phyloP scores from a whole-genome alignment of 805 yeast genomes.

The Isabelozyma gotoi region DNA sequence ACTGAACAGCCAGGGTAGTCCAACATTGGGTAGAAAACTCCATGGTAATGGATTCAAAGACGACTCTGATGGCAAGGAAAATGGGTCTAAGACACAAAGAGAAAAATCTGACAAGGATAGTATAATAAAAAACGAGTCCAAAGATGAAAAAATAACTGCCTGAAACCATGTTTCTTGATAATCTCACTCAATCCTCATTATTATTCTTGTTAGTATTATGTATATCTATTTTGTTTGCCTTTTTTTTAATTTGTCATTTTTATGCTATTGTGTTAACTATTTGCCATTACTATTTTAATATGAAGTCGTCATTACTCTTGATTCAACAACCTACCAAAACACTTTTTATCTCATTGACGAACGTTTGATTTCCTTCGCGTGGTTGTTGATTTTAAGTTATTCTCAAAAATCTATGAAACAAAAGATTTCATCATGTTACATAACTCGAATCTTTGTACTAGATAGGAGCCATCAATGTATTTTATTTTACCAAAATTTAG shows the following conservation, averaged over 20 bases:
- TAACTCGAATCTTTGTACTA: not conserved
- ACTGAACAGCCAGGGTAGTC: slow-evolving; percentile 38
- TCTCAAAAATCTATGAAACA: not conserved
- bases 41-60: not conserved
- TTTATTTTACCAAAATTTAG: not conserved
- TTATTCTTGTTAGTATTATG: not conserved
- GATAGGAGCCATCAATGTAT: not conserved
- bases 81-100: slow-evolving; percentile 5
- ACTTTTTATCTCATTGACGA: too few species aligned
- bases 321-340: too few species aligned
- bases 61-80: slow-evolving; percentile 5
- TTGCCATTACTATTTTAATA: not conserved
- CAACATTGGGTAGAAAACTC: slow-evolving; percentile 33
- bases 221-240: not conserved
- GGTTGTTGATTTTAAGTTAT: too few species aligned
- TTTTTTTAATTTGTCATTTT: not conserved
- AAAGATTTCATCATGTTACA: not conserved
- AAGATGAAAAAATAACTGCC: slow-evolving; percentile 4
- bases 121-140: slow-evolving; percentile 1
- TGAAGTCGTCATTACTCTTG: too few species aligned
- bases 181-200: not conserved
- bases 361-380: too few species aligned
- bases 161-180: not conserved
- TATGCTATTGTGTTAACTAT: not conserved
- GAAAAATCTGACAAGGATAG: not conserved